These are phyloP conservation scores for Nymphaea colorata DNA, from an alignment of 164 flowering plant genomes.

Conservation along the genomic window DNA sequence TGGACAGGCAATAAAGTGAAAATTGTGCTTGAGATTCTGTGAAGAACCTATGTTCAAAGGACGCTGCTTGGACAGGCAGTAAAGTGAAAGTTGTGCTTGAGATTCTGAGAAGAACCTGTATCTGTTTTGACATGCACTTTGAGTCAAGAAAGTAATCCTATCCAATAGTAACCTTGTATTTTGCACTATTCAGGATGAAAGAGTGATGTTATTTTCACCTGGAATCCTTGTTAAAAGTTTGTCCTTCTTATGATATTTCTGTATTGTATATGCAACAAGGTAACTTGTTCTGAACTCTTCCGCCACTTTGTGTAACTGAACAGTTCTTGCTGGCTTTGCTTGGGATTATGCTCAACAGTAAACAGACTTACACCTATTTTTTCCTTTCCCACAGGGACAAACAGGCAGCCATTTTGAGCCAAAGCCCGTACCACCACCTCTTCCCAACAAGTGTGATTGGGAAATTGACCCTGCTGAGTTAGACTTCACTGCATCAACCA, in stretches of 20 bases:
- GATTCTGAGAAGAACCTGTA: too few relatives aligned
- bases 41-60: too few relatives aligned
- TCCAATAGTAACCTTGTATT: too few relatives aligned
- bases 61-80: too few relatives aligned
- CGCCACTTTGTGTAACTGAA: background rate
- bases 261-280: background rate
- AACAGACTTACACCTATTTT: background rate
- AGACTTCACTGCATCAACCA: slow-evolving; percentile 62
- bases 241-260: background rate
- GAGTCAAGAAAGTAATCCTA: too few relatives aligned
- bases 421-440: slow-evolving; percentile 89
- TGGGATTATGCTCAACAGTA: background rate
- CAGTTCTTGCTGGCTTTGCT: background rate
- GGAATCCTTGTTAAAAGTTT: background rate
- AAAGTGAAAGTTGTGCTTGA: too few relatives aligned
- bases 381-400: slow-evolving; percentile 69
- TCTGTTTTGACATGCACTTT: too few relatives aligned
- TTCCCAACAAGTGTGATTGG: slow-evolving; percentile 98
- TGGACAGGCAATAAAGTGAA: too few relatives aligned
- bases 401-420: slow-evolving; percentile 98
- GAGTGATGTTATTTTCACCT: background rate
- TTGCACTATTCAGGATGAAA: background rate
- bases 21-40: too few relatives aligned
- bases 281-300: background rate
- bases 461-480: slow-evolving; percentile 93